phyloP scores from a whole-genome alignment of 2,329 filamentous ascomycete species.

The Fusarium armeniacum region DNA sequence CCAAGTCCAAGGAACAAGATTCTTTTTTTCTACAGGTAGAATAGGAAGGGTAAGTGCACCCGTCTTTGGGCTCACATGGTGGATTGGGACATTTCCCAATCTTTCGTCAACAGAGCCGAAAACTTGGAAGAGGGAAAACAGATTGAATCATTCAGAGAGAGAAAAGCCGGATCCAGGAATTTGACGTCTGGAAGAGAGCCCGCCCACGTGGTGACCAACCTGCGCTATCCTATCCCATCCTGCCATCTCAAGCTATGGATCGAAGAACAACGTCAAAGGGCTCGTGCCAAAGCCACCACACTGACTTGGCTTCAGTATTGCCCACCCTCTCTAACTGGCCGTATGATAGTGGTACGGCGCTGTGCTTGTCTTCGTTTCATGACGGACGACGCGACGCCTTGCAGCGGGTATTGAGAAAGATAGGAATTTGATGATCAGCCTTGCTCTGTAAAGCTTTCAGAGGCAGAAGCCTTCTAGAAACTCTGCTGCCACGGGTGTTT shows the following conservation, averaged over 20 bases:
- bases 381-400: slow-evolving; percentile 8
- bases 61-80: slow-evolving; percentile 33
- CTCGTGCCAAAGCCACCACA: slow-evolving; percentile 30
- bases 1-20: slow-evolving; percentile 9
- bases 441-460: slow-evolving; percentile 20
- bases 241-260: slow-evolving; percentile 40
- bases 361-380: slow-evolving; percentile 3
- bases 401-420: slow-evolving; percentile 4
- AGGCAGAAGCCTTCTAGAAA: slow-evolving; percentile 44
- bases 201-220: slow-evolving; percentile 46
- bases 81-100: slow-evolving; percentile 14
- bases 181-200: slow-evolving; percentile 33
- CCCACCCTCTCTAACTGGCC: slow-evolving; percentile 37
- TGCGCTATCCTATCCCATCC: slow-evolving; percentile 14
- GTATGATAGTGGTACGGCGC: slow-evolving; percentile 49
- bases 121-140: slow-evolving; percentile 34
- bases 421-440: slow-evolving; percentile 28
- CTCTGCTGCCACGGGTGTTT: slow-evolving; percentile 15
- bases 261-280: slow-evolving; percentile 31
- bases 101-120: slow-evolving; percentile 28
- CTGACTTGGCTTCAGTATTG: slow-evolving; percentile 9
- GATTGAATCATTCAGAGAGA: slow-evolving; percentile 22
- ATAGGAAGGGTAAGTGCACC: neutral
- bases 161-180: slow-evolving; percentile 29
- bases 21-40: slow-evolving; percentile 5